Base-by-base conservation (phyloP, 164 flowering plant species). In the Warburgia ugandensis region DNA sequence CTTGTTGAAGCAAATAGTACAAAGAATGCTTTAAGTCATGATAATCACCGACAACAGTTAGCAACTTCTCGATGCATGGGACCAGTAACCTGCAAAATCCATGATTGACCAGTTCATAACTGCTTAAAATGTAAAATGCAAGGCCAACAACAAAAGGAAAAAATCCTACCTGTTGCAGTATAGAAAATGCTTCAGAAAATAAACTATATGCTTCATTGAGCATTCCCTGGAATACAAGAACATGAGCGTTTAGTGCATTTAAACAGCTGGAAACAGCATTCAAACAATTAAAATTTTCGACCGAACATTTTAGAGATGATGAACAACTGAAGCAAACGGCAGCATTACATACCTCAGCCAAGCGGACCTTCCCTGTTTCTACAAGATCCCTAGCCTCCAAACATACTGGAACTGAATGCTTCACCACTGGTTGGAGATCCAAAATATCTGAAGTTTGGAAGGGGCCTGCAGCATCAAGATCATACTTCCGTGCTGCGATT, bases 51-150 rank as follows among this genome's bases (percentile, higher is more conserved):
- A 45, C 99, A 89, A 65, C 99, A 92, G 60, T 89, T 89, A 5
- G 99, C 97, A 64, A 89, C 97, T 58, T 92, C 99, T 11, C 97
- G 82, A 76, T 92, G 99, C 97, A 92, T 79, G 49, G 99, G 99
- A 60, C 99, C 99, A 54, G 97, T 92, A 55, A 89, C 97, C 97
- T 89, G 75, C 48, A 78, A 30, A 54, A 27, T 23, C 26, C 46
- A 53, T 14, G 20, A 36, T 21, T 11, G 19, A 20, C 9, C 43
- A 29, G 28, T 36, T 31, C 33, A 45, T 43, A 52, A 42, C 19
- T n/a, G 9, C 41, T 31, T 32, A n/a, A 46, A 41, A 35, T 1
- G 48, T 35, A 26, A 59, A 17, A 17, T 6, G n/a, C 17, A 40
- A 27, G 12, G 14, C 23, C 1, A 14, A 8, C 10, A 4, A 25